Percentiles rank a stretch among this genome's conserved stretches.
These are phyloP conservation scores for Collybia sp. DNA, from an alignment of 768 basidiomycete genomes.

Conservation along the genomic window DNA sequence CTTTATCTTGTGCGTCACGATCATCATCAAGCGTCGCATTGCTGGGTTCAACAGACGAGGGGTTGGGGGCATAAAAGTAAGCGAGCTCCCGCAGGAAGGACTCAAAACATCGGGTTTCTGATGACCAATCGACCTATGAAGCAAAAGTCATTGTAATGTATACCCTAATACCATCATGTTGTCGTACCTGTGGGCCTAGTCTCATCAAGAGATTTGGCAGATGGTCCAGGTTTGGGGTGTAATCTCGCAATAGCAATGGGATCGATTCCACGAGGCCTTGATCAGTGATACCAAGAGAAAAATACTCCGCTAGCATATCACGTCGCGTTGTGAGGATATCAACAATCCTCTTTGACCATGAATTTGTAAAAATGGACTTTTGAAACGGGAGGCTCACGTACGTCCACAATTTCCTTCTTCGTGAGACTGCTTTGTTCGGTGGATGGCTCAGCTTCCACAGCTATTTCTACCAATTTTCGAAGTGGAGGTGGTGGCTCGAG, in stretches of 20 bases:
- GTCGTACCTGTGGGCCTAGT: slow-evolving; percentile 81
- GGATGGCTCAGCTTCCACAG: slow-evolving; percentile 66
- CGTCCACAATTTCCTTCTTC: slow-evolving; percentile 67
- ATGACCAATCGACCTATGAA: slow-evolving; percentile 80
- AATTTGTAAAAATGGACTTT: neutral
- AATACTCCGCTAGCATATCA: slow-evolving; percentile 92
- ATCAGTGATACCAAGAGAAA: slow-evolving; percentile 67
- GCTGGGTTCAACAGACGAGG: slow-evolving; percentile 22
- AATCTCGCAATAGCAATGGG: slow-evolving; percentile 81
- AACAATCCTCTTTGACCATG: slow-evolving; percentile 49
- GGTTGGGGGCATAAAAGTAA: slow-evolving; percentile 79
- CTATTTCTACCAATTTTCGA: slow-evolving; percentile 67
- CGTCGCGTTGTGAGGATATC: slow-evolving; percentile 54
- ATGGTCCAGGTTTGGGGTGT: slow-evolving; percentile 87
- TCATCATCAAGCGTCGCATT: slow-evolving; percentile 17
- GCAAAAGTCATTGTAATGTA: slow-evolving; percentile 1
- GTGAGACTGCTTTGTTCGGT: slow-evolving; percentile 48
- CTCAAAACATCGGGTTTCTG: slow-evolving; percentile 82
- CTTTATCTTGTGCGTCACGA: slow-evolving; percentile 42
- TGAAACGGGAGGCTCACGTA: slow-evolving; percentile 19
- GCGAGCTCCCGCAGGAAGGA: slow-evolving; percentile 86
- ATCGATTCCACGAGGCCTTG: slow-evolving; percentile 69
- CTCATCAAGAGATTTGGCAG: slow-evolving; percentile 88
- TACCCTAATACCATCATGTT: neutral
- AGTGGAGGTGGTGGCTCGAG: slow-evolving; percentile 81